These are phyloP conservation scores for Botryotinia narcissicola DNA, from an alignment of 2,329 filamentous ascomycete species.

Conservation along the genomic window DNA sequence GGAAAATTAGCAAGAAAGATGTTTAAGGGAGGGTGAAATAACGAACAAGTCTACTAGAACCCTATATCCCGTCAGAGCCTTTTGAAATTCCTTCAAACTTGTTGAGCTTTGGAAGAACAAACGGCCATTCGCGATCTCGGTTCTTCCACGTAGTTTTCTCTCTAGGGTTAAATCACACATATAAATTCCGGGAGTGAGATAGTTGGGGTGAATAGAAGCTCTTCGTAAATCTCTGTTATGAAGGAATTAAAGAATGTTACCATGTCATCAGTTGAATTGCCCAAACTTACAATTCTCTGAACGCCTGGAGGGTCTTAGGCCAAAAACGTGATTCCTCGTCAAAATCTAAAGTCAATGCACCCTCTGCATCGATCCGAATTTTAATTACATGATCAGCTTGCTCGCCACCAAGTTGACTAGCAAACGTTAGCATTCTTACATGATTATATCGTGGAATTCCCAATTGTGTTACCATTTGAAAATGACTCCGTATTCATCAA, in stretches of 20 bases:
- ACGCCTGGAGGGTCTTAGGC: background rate
- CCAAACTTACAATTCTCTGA: background rate
- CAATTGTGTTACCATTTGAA: background rate
- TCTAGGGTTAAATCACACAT: background rate
- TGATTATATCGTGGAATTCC: background rate
- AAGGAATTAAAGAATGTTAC: background rate
- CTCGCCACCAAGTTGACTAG: background rate
- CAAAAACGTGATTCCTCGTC: background rate
- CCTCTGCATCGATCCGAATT: background rate
- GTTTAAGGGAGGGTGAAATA: too few species aligned
- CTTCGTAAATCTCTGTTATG: background rate
- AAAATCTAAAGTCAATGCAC: slow-evolving; percentile 5
- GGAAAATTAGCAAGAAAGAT: background rate
- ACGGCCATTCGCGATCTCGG: background rate
- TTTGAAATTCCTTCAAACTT: background rate
- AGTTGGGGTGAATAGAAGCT: background rate
- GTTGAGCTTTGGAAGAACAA: background rate
- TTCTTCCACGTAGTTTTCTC: too few species aligned
- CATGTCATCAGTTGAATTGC: background rate
- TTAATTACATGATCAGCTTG: background rate
- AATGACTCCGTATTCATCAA: slow-evolving; percentile 4
- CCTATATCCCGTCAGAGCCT: slow-evolving; percentile 1
- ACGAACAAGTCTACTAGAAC: background rate
- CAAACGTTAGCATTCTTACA: background rate
- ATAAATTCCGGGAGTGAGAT: background rate